phyloP scores from a whole-genome alignment of 805 yeast species.

The Zygosaccharomyces gambellarensis region DNA sequence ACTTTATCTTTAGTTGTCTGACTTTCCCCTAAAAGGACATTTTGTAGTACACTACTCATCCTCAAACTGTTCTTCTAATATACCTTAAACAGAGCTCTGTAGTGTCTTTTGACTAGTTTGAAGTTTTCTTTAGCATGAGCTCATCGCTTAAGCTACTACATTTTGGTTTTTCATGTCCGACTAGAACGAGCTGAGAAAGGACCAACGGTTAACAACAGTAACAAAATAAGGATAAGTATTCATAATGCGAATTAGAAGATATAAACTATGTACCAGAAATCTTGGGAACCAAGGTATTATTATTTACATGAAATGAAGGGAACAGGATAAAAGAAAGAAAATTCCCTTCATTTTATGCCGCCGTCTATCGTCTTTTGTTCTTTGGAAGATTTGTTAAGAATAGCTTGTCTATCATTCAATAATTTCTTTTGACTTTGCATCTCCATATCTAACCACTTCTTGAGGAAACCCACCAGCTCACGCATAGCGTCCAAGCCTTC shows the following conservation, averaged over 20 bases:
- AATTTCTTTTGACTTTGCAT: conserved; percentile 3
- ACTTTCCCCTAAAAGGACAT: conserved; percentile 6
- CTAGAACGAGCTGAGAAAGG: no score
- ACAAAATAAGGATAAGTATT: neutral
- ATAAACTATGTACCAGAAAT: neutral
- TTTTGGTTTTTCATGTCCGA: conserved; percentile 2
- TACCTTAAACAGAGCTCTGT: neutral
- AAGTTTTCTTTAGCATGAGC: neutral
- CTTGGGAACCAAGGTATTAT: neutral
- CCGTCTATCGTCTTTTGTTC: neutral
- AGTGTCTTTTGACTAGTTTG: neutral
- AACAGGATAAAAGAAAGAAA: neutral
- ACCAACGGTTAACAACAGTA: neutral
- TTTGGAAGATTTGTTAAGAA: neutral
- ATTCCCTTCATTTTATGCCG: neutral
- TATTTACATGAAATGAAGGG: conserved; percentile 1
- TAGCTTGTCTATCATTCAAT: neutral
- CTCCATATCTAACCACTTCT: conserved; percentile 22
- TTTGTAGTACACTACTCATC: conserved; percentile 8
- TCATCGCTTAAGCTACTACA: neutral
- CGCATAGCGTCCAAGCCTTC: conserved; percentile 24
- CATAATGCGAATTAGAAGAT: neutral
- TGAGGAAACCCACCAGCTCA: conserved; percentile 12
- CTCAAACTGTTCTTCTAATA: neutral
- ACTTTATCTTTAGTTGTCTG: conserved; percentile 15